These are phyloP conservation scores for Microcyclospora pomicola DNA, from an alignment of 2,329 filamentous ascomycete species.

Conservation along the genomic window DNA sequence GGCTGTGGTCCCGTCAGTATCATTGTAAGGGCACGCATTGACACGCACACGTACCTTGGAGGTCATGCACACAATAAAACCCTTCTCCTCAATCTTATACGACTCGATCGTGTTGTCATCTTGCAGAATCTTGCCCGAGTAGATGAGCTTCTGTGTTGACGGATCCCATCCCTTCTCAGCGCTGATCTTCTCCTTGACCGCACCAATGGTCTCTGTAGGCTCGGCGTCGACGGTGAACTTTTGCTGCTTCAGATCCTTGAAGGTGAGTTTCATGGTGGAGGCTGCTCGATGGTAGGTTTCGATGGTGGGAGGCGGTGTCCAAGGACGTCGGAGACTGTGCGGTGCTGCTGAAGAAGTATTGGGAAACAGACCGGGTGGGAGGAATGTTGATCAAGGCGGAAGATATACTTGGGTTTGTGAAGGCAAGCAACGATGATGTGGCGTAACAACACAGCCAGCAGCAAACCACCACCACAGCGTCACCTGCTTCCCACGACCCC, in stretches of 20 bases:
- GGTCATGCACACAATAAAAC: constrained; percentile 97
- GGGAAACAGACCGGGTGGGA: too few relatives aligned
- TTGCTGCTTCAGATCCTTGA: constrained; percentile 93
- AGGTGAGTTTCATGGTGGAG: constrained; percentile 51
- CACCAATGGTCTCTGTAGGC: constrained; percentile 74
- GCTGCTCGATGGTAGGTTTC: not conserved
- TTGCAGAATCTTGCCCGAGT: constrained; percentile 96
- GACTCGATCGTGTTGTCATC: constrained; percentile 94
- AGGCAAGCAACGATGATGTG: too few relatives aligned
- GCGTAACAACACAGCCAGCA: too few relatives aligned
- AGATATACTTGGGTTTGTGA: too few relatives aligned
- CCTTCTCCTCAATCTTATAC: constrained; percentile 99
- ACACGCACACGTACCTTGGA: constrained; percentile 56
- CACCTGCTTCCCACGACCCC: too few relatives aligned
- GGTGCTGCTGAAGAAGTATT: not conserved
- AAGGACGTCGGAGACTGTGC: constrained; percentile 2
- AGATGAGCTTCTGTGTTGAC: constrained; percentile 87
- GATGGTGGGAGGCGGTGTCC: not conserved
- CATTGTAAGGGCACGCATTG: not conserved
- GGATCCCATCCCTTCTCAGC: constrained; percentile 90
- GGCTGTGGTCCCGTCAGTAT: constrained; percentile 37
- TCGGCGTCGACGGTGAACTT: constrained; percentile 96
- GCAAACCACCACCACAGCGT: too few relatives aligned
- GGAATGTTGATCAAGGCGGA: too few relatives aligned
- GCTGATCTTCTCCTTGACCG: constrained; percentile 85